Base-by-base conservation (phyloP, 495 filamentous ascomycete genomes). In the Patellaria atrata region DNA sequence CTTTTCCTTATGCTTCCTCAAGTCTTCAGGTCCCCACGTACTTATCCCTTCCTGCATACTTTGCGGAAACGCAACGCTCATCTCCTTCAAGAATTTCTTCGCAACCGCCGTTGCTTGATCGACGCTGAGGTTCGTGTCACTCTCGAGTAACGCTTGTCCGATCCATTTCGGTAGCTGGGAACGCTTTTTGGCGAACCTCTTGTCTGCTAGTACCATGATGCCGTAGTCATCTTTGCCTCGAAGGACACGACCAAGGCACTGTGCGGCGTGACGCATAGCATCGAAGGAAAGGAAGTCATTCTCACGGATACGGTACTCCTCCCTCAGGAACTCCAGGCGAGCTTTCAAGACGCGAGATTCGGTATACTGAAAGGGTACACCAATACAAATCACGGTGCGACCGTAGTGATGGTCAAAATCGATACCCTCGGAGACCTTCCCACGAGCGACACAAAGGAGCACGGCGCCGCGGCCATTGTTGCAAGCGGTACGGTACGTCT, bases 371-470 rank as follows among this genome's bases (percentile, higher is more conserved):
- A 94, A 99, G 0, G 91, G 91, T 3, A 94, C 86, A 44, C 91
- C 89, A 38, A 99, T 94, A 57, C 84, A 93, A 8, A 99, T 52
- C 62, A 99, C 91, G 1, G 87, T 89, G 39, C 91, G 82, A 11
- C 91, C 91, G 56, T 94, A 99, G 44, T 99, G 86, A 48, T 99
- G 89, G 53, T 99, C 91, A 48, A 99, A 99, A 70, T 99, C 91
- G 35, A 99, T 94, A 27, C 91, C 91, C 48, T 99, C 91, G 2
- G 75, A 82, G 2, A 99, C 91, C 54, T 99, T 99, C 8, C 91
- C 91, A 51, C 91, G 82, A 5, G 85, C 89, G 55, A 94, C 86
- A 54, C 83, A 94, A 4, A 94, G 73, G 26, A 99, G 62, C 20
- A 96, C 75, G 2, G 91, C 91, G 30, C 91, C 91, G 27, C 91